Evolutionary conservation across 495 filamentous ascomycete genomes (phyloP).

Genomic region (Penicillium flavigenum): DNA sequence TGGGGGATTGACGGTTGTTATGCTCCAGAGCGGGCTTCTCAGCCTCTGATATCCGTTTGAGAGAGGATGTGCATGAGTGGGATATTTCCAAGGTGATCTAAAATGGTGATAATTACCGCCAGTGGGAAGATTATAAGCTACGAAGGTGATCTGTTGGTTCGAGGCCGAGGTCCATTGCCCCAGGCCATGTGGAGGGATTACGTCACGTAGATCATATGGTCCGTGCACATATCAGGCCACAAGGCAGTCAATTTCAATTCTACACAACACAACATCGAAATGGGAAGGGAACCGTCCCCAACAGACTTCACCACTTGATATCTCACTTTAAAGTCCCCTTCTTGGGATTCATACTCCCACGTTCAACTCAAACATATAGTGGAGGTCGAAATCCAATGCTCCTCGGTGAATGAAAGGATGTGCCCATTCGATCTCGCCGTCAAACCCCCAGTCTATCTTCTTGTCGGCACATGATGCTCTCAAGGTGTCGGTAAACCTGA

Average conservation of each 20-base stretch:
- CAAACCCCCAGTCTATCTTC: no score
- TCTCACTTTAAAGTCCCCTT: no score
- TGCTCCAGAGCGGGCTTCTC: background rate
- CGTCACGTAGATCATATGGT: conserved; percentile 31
- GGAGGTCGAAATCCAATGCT: no score
- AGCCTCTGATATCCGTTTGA: background rate
- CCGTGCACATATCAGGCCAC: background rate
- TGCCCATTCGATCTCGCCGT: no score
- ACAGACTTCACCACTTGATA: no score
- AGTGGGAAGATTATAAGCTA: conserved; percentile 1
- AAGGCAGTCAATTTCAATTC: background rate
- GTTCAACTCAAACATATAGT: no score
- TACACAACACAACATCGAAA: no score
- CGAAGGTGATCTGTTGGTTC: conserved; percentile 13
- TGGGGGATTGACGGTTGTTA: background rate
- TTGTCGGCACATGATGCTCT: no score
- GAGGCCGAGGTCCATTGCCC: conserved; percentile 22
- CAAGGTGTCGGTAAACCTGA: no score
- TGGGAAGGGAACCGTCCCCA: no score
- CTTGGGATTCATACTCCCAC: no score
- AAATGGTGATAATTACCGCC: background rate
- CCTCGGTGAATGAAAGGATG: no score
- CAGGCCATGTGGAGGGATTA: conserved; percentile 23
- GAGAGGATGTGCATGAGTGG: background rate
- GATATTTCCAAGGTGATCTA: background rate